Evolutionary conservation across 129 eudicot species (phyloP).

Genomic region (Flaveria trinervia): DNA sequence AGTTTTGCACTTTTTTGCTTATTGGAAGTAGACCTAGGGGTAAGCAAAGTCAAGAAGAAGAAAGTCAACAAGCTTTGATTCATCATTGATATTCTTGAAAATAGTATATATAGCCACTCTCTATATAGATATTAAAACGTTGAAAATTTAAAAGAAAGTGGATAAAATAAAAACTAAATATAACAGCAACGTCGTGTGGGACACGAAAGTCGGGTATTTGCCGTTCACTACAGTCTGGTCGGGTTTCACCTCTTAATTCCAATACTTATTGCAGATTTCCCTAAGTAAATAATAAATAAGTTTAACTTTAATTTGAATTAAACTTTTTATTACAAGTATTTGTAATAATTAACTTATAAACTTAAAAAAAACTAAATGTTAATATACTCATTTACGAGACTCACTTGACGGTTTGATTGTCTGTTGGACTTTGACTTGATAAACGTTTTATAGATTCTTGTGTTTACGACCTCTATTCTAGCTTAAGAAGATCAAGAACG

Average conservation of each 20-base stretch:
- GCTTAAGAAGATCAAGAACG: no score
- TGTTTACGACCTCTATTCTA: no score
- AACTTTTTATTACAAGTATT: not conserved
- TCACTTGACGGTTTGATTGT: no score
- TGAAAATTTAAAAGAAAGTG: not conserved
- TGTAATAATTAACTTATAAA: no score
- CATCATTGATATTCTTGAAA: not conserved
- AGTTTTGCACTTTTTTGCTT: not conserved
- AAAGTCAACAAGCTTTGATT: slow-evolving; percentile 1
- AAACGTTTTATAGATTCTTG: no score
- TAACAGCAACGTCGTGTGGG: not conserved
- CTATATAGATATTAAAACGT: not conserved
- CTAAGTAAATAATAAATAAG: not conserved
- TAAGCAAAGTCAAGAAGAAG: not conserved
- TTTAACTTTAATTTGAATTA: not conserved
- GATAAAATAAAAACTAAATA: not conserved
- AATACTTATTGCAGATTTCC: not conserved
- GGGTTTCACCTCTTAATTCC: not conserved
- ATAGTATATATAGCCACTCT: not conserved
- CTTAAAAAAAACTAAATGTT: not conserved
- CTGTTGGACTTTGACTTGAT: not conserved
- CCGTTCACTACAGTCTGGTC: slow-evolving; percentile 7
- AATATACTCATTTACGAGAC: no score
- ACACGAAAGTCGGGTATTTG: slow-evolving; percentile 13
- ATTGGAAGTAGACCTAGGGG: not conserved